Conservation (phyloP, 1,284 basidiomycete genomes). For the Stygiomarasmius scandens region DNA sequence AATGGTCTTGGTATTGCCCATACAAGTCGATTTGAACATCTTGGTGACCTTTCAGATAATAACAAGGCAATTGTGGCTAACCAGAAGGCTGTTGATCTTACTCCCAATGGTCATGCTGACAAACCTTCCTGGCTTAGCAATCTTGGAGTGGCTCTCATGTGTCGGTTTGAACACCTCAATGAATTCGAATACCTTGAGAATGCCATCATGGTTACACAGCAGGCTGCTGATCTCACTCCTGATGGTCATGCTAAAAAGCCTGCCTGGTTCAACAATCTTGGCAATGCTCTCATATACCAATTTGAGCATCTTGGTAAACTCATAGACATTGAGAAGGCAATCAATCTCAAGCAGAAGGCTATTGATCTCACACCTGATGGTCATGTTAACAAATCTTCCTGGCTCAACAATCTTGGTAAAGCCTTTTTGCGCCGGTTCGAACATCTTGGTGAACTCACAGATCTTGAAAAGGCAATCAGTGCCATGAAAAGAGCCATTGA, state of each 20-base stretch:
- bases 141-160: neutral
- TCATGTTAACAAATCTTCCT: neutral
- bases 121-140: neutral
- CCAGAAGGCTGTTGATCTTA: neutral
- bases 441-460: neutral
- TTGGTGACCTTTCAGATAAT: neutral
- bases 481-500: conserved; percentile 16
- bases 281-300: neutral
- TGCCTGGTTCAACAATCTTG: neutral
- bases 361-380: conserved; percentile 2
- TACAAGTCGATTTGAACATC: neutral
- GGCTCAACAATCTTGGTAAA: neutral
- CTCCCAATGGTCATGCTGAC: neutral
- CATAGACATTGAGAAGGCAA: conserved; percentile 5
- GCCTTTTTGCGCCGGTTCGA: neutral
- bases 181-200: neutral
- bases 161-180: neutral
- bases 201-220: neutral
- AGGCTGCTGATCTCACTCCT: too few relatives aligned
- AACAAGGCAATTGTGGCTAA: neutral
- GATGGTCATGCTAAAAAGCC: neutral
- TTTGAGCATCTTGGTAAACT: neutral
- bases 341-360: conserved; percentile 1
- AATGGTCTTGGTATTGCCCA: neutral
- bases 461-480: conserved; percentile 13